A percentile compares a stretch with the other conserved stretches of the same genome.
phyloP scores from a whole-genome alignment of 192 early-diverging fungal species.

The Cladochytrium replicatum region DNA sequence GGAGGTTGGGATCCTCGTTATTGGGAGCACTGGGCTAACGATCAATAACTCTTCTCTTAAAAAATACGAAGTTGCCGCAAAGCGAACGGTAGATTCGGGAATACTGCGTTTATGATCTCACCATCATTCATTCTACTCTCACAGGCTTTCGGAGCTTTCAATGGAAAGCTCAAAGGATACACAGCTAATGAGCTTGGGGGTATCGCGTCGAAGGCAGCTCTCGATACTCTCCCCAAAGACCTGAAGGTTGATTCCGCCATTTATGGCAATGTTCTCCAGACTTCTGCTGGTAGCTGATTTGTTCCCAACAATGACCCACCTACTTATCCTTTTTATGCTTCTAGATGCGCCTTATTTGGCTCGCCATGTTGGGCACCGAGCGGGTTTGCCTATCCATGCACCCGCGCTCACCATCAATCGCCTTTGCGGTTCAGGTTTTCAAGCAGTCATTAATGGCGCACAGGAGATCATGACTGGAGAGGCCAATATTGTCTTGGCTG shows the following conservation, averaged over 20 bases:
- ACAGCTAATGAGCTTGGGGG: constrained; percentile 69
- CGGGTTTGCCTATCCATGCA: constrained; percentile 70
- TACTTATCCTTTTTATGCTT: too few relatives aligned
- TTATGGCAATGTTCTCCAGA: constrained; percentile 90
- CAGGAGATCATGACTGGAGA: constrained; percentile 85
- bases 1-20: too few relatives aligned
- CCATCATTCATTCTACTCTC: too few relatives aligned
- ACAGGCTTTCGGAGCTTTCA: constrained; percentile 92
- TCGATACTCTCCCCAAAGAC: constrained; percentile 62
- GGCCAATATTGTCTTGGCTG: constrained; percentile 73
- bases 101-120: too few relatives aligned
- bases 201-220: constrained; percentile 79
- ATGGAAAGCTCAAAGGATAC: constrained; percentile 82
- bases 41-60: too few relatives aligned
- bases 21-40: too few relatives aligned
- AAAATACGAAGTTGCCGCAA: too few relatives aligned
- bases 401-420: constrained; percentile 91
- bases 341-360: constrained; percentile 88
- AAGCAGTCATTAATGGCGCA: constrained; percentile 82
- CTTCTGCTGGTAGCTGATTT: constrained; percentile 48
- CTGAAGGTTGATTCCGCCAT: constrained; percentile 78
- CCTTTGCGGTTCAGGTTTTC: constrained; percentile 96
- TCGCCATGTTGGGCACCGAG: constrained; percentile 85
- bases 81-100: too few relatives aligned
- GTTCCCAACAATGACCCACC: too few relatives aligned